Evolutionary conservation across 441 rosid genomes (phyloP).

Genomic region (Iberis amara): DNA sequence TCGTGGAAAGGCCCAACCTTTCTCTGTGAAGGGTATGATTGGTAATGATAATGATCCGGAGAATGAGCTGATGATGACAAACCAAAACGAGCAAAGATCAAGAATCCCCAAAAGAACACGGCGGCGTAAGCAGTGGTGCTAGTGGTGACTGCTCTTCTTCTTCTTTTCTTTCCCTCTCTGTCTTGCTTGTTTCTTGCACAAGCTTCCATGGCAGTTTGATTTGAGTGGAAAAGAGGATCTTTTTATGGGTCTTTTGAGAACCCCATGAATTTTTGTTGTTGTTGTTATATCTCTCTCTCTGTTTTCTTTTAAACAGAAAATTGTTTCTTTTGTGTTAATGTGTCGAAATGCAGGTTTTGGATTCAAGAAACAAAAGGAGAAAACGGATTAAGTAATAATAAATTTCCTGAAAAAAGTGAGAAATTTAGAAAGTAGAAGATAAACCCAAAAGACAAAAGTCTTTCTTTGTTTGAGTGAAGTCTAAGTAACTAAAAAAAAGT

Average conservation of each 20-base stretch:
- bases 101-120: constrained; percentile 43
- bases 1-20: constrained; percentile 39
- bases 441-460: constrained; percentile 25
- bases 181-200: constrained; percentile 18
- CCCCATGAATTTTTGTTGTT: constrained; percentile 13
- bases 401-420: neutral
- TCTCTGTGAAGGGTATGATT: constrained; percentile 39
- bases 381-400: neutral
- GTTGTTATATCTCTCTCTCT: constrained; percentile 1
- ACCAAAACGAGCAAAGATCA: constrained; percentile 41
- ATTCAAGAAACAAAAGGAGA: constrained; percentile 28
- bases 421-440: constrained; percentile 14
- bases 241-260: constrained; percentile 14
- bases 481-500: constrained; percentile 24
- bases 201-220: constrained; percentile 39
- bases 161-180: constrained; percentile 27
- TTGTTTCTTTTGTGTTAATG: constrained; percentile 15
- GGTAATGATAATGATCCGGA: constrained; percentile 29
- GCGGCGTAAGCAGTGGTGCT: neutral
- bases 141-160: constrained; percentile 16
- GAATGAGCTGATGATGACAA: constrained; percentile 36
- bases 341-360: constrained; percentile 21
- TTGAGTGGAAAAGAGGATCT: neutral
- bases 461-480: constrained; percentile 31
- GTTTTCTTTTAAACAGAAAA: constrained; percentile 7